A percentile compares a stretch with the other conserved stretches of the same genome.
These are phyloP conservation scores for Aureobasidium sp. DNA, from an alignment of 2,329 filamentous ascomycete genomes.

Conservation along the genomic window DNA sequence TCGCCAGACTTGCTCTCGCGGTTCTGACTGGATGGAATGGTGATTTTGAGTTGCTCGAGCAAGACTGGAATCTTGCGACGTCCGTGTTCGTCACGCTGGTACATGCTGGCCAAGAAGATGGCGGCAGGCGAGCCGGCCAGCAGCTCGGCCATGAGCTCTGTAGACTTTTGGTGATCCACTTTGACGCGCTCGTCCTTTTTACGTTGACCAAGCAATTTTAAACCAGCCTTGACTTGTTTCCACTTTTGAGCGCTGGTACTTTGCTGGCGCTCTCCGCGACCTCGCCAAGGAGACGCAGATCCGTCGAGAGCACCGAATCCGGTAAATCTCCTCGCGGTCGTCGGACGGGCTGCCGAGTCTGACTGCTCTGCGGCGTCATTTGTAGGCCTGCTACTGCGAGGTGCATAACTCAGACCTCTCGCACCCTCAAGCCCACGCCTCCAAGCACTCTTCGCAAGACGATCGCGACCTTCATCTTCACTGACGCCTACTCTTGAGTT, in stretches of 20 bases:
- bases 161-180: constrained; percentile 90
- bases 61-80: constrained; percentile 92
- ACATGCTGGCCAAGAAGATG: constrained; percentile 92
- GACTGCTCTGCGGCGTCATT: constrained; percentile 23
- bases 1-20: constrained; percentile 52
- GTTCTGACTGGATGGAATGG: constrained; percentile 69
- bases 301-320: constrained; percentile 30
- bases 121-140: constrained; percentile 88
- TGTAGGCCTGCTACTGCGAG: constrained; percentile 14
- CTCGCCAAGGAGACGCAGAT: constrained; percentile 32
- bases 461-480: constrained; percentile 43
- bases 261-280: constrained; percentile 37
- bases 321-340: constrained; percentile 39
- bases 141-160: constrained; percentile 91
- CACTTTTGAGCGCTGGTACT: constrained; percentile 65
- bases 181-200: constrained; percentile 78
- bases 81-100: constrained; percentile 92
- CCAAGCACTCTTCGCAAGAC: constrained; percentile 38
- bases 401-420: constrained; percentile 38
- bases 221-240: constrained; percentile 83
- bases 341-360: constrained; percentile 30
- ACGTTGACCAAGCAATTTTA: constrained; percentile 68
- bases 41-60: constrained; percentile 86
- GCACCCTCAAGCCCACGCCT: constrained; percentile 38
- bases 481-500: constrained; percentile 38